Evolutionary conservation across 2,329 filamentous ascomycete genomes (phyloP), one percentile per base, ranked within the genome.

Genomic region (Trichophyton mentagrophytes): DNA sequence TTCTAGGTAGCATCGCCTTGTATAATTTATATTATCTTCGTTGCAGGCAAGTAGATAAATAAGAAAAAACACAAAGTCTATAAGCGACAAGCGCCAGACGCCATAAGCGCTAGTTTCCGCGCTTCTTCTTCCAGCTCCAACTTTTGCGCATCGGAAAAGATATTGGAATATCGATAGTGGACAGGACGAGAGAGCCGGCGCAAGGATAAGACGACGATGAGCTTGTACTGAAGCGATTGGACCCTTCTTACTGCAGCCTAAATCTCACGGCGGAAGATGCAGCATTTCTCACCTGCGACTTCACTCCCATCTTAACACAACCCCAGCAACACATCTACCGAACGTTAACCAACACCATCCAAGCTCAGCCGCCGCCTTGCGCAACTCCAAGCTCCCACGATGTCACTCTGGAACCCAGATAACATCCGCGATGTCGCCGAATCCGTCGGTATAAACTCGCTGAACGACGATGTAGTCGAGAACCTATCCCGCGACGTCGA

Each of bases 341-440:
- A 7, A 30, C 27, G 27, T 7, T 30, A 7, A 53, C 22, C 7
- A 17, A 20, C 44, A 11, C 44, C 44, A 11, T 2, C 17, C 17
- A 30, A 51, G 46, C n/a, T 44, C 6, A 44, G 40, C 15, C 1
- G 6, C 15, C n/a, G 11, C 13, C 13, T n/a, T 44, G 13, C 49
- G n/a, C n/a, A 36, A 38, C n/a, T 6, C 51, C n/a, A 38, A 55
- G 15, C 25, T 36, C 51, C 51, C 51, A 38, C 15, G 51, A 81
- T 80, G 79, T 83, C 84, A 44, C 85, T 96, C 67, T 97, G 93
- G 93, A 97, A 96, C 71, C 85, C 89, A 17, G 93, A 99, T 69
- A 97, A 96, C 68, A 89, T 99, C 68, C 86, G 86, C 68, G 93
- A 99, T 73, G 91, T 97, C 63, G 92, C 93, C 66, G 93, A 99